These are phyloP conservation scores for Coniosporium apollinis DNA, from an alignment of 495 filamentous ascomycete genomes.

Conservation along the genomic window DNA sequence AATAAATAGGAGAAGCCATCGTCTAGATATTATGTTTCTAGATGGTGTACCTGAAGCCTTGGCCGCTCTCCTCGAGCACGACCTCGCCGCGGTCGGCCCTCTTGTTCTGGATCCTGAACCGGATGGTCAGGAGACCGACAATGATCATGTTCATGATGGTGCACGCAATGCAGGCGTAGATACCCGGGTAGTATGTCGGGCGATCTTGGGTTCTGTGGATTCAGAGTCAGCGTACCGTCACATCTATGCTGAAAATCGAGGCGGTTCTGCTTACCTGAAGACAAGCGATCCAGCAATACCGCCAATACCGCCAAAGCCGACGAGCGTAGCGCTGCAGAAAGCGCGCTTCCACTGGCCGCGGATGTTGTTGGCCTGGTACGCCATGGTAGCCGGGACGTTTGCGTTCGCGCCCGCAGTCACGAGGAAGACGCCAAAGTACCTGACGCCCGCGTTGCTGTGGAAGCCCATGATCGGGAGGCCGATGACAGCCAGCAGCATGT, in stretches of 20 bases:
- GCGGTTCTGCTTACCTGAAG: no score
- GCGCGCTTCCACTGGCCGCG: constrained; percentile 47
- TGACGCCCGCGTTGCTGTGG: constrained; percentile 28
- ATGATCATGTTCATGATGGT: constrained; percentile 11
- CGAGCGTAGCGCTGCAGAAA: constrained; percentile 8
- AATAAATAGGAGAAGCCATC: no score
- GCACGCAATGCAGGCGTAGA: constrained; percentile 16
- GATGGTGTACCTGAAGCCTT: constrained; percentile 14
- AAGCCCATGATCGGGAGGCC: constrained; percentile 38
- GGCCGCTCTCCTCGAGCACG: constrained; percentile 10
- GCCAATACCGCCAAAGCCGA: constrained; percentile 39
- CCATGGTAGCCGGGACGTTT: constrained; percentile 40
- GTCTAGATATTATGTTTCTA: no score
- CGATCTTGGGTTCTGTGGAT: constrained; percentile 15
- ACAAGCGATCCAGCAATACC: constrained; percentile 41
- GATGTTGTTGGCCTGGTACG: constrained; percentile 51
- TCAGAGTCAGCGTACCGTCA: no score
- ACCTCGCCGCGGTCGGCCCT: constrained; percentile 15
- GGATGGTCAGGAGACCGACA: constrained; percentile 5
- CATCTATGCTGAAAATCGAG: no score
- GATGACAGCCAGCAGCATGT: constrained; percentile 30
- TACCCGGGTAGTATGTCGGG: constrained; percentile 12
- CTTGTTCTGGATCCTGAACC: constrained; percentile 10
- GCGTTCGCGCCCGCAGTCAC: constrained; percentile 41
- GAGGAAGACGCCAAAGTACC: constrained; percentile 51